These are phyloP conservation scores for Alternaria tenuissima DNA, from an alignment of 2,329 filamentous ascomycete species.

Conservation along the genomic window DNA sequence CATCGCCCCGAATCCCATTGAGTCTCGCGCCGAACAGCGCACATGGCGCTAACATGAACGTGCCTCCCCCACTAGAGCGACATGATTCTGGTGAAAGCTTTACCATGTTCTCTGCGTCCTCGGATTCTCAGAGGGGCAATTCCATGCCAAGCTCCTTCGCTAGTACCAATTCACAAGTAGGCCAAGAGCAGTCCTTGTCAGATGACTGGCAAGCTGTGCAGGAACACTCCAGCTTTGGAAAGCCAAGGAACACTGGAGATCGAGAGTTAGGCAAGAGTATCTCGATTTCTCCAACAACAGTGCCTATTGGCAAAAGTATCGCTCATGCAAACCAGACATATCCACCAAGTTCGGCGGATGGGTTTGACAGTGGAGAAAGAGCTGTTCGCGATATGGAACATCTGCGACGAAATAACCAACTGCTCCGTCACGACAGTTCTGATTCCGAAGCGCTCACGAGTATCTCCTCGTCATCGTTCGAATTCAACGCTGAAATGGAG, in stretches of 20 bases:
- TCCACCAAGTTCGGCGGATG: constrained; percentile 25
- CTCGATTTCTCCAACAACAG: constrained; percentile 39
- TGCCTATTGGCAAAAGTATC: constrained; percentile 27
- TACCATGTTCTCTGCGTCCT: constrained; percentile 69
- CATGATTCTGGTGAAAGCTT: constrained; percentile 70
- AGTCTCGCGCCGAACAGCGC: constrained; percentile 56
- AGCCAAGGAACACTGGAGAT: constrained; percentile 18
- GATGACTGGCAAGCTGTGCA: constrained; percentile 38
- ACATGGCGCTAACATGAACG: constrained; percentile 45
- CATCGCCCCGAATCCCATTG: constrained; percentile 59
- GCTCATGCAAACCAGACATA: constrained; percentile 7
- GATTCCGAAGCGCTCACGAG: constrained; percentile 50
- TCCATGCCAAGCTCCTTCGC: constrained; percentile 63
- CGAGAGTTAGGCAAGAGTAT: constrained; percentile 32
- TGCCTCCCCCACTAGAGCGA: constrained; percentile 52
- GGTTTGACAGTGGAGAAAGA: constrained; percentile 40
- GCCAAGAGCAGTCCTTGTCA: constrained; percentile 35
- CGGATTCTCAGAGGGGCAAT: constrained; percentile 62
- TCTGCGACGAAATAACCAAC: constrained; percentile 51
- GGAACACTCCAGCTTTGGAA: constrained; percentile 47
- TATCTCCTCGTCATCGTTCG: constrained; percentile 37
- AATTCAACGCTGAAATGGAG: constrained; percentile 49
- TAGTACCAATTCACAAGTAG: constrained; percentile 42
- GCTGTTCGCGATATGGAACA: constrained; percentile 50
- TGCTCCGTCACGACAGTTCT: constrained; percentile 51